Conservation (phyloP, 2,329 filamentous ascomycete genomes). For the Keithomyces neogunnii region DNA sequence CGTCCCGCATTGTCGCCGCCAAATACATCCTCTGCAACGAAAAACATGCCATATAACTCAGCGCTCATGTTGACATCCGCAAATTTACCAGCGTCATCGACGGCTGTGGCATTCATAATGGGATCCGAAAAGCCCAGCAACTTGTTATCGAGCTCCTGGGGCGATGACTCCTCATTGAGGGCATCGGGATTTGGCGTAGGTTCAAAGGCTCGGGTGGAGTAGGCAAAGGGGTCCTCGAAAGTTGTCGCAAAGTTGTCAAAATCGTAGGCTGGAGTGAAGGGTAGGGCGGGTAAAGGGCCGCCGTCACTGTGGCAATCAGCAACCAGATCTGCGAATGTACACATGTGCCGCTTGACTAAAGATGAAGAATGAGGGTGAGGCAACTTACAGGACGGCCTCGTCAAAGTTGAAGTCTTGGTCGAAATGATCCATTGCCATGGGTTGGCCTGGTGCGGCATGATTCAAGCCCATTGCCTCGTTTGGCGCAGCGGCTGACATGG, state of each 20-base stretch:
- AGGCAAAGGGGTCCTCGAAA: conserved; percentile 59
- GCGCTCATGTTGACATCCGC: conserved; percentile 60
- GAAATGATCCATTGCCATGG: conserved; percentile 41
- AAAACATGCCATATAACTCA: conserved; percentile 83
- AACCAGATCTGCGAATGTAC: background rate
- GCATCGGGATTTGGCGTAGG: conserved; percentile 33
- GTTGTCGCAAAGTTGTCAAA: conserved; percentile 52
- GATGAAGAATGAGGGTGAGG: conserved; percentile 1
- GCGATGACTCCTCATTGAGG: conserved; percentile 38
- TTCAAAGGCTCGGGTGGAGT: conserved; percentile 41
- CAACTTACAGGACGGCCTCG: conserved; percentile 46
- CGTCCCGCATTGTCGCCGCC: conserved; percentile 46
- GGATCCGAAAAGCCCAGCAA: conserved; percentile 66
- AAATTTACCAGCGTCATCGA: conserved; percentile 57
- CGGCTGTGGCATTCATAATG: conserved; percentile 48
- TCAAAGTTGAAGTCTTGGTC: conserved; percentile 46
- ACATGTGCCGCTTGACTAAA: background rate
- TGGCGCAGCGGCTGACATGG: conserved; percentile 35
- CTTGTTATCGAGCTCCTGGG: conserved; percentile 56
- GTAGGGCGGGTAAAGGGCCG: conserved; percentile 26
- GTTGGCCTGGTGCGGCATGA: conserved; percentile 22
- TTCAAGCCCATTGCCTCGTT: conserved; percentile 40
- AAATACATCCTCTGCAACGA: conserved; percentile 76
- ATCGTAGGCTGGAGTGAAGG: conserved; percentile 53
- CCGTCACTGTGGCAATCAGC: conserved; percentile 20